These are phyloP conservation scores for Kwoniella shandongensis DNA, from an alignment of 768 basidiomycete genomes.

Conservation along the genomic window DNA sequence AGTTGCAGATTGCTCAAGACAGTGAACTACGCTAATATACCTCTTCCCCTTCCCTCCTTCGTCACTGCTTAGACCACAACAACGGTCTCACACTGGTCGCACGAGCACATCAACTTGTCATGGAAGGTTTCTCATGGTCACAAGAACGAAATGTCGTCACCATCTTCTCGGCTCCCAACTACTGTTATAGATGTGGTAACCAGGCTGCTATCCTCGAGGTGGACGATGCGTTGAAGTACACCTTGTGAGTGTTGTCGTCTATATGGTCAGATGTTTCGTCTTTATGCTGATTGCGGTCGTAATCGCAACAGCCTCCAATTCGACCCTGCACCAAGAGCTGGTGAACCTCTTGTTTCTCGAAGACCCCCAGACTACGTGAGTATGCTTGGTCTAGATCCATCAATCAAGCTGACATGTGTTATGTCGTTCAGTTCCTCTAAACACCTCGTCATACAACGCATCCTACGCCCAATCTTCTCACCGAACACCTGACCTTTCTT, in stretches of 20 bases:
- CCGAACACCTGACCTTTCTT: too few relatives aligned
- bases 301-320: conserved; percentile 82
- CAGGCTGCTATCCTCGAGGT: conserved; percentile 99
- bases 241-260: conserved; percentile 50
- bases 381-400: conserved; percentile 5
- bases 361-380: conserved; percentile 54
- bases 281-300: conserved; percentile 7
- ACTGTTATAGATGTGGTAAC: conserved; percentile 99
- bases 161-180: conserved; percentile 99
- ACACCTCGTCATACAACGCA: not conserved
- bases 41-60: not conserved
- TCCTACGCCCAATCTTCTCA: too few relatives aligned
- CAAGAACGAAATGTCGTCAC: conserved; percentile 99
- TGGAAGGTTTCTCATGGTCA: conserved; percentile 67
- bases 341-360: conserved; percentile 89
- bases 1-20: not conserved
- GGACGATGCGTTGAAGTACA: conserved; percentile 63
- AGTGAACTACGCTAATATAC: not conserved
- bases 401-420: not conserved
- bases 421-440: conserved; percentile 3
- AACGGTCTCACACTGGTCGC: conserved; percentile 96
- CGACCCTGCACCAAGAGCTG: conserved; percentile 97
- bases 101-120: conserved; percentile 90
- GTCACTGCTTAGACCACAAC: conserved; percentile 67
- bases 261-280: conserved; percentile 3